phyloP scores from a whole-genome alignment of 2,329 filamentous ascomycete genomes.

The Trichoderma sp. region DNA sequence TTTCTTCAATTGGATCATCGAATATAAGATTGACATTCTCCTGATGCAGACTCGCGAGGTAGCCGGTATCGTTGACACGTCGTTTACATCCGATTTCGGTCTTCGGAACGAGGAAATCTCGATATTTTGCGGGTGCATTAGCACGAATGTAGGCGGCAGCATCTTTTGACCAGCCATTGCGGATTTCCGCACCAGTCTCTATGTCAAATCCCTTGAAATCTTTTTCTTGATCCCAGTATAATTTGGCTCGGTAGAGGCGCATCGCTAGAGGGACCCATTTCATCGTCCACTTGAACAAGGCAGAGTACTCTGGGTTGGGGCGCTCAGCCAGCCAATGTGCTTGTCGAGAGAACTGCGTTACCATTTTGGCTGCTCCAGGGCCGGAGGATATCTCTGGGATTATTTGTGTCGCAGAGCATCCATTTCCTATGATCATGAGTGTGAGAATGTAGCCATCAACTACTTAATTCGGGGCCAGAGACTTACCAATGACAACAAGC shows the following conservation, averaged over 20 bases:
- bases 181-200: constrained; percentile 18
- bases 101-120: constrained; percentile 32
- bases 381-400: constrained; percentile 27
- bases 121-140: constrained; percentile 30
- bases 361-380: constrained; percentile 32
- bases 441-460: neutral
- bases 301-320: constrained; percentile 26
- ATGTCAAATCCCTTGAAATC: constrained; percentile 28
- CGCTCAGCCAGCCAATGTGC: constrained; percentile 44
- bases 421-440: constrained; percentile 24
- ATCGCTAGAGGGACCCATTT: constrained; percentile 27
- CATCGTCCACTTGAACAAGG: constrained; percentile 27
- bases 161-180: constrained; percentile 23
- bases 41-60: constrained; percentile 31
- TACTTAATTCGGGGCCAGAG: rapidly evolving
- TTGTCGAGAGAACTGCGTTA: constrained; percentile 50
- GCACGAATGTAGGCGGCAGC: constrained; percentile 29
- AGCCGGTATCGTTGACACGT: constrained; percentile 36
- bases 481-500: constrained; percentile 27
- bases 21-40: constrained; percentile 34
- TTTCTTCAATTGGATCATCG: constrained; percentile 21
- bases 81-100: constrained; percentile 38
- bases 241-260: constrained; percentile 24
- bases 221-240: constrained; percentile 26
- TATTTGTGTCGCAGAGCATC: constrained; percentile 30